Evolutionary conservation across 257 asterid species (phyloP).

Genomic region (Agastache rugosa): DNA sequence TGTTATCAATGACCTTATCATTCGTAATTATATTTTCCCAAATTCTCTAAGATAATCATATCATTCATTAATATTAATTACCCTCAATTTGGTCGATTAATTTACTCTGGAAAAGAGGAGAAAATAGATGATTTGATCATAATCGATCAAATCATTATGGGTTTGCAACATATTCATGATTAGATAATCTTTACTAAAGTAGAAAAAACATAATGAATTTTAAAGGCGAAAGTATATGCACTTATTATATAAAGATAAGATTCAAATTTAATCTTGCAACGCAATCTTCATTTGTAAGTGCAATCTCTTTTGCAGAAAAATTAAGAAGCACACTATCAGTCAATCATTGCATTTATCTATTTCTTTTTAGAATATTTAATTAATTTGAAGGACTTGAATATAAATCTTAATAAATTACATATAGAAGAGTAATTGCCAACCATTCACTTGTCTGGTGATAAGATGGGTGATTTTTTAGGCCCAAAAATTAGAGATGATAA

Average conservation of each 20-base stretch:
- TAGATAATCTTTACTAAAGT: conserved; percentile 23
- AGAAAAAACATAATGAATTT: background rate
- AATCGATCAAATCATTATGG: conserved; percentile 2
- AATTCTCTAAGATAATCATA: background rate
- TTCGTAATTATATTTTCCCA: background rate
- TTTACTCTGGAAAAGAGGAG: background rate
- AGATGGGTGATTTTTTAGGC: conserved; percentile 14
- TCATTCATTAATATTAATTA: background rate
- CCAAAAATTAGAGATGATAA: background rate
- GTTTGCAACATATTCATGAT: conserved; percentile 1
- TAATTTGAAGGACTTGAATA: conserved; percentile 8
- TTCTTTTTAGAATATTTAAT: too few species aligned
- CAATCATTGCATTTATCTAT: background rate
- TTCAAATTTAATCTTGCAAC: conserved; percentile 21
- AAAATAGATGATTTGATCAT: conserved; percentile 4
- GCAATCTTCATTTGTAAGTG: background rate
- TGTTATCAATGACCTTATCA: too few species aligned
- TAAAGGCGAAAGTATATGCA: conserved; percentile 2
- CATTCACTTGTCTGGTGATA: background rate
- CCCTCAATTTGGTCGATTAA: background rate
- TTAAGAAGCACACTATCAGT: background rate
- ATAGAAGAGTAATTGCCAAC: background rate
- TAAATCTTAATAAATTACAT: background rate
- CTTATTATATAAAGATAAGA: background rate
- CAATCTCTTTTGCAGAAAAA: background rate